Evolutionary conservation across 2,329 filamentous ascomycete genomes (phyloP).

Genomic region (Sporothrix luriei): DNA sequence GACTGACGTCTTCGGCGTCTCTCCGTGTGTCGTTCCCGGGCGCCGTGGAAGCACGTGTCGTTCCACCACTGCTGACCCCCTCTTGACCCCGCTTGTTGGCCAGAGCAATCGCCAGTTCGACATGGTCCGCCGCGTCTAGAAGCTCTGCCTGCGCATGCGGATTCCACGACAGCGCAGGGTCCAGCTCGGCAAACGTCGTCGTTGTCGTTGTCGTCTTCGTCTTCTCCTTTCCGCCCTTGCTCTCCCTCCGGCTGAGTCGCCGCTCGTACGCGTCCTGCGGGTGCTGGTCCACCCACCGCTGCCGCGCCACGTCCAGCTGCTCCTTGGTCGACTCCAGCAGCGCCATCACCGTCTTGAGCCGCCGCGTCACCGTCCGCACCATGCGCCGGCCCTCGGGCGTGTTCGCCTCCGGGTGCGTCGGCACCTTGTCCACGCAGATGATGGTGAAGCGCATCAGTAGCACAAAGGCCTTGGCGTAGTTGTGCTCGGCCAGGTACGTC

Average conservation of each 20-base stretch:
- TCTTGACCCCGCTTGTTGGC: slow-evolving; percentile 69
- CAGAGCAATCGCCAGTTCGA: slow-evolving; percentile 74
- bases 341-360: slow-evolving; percentile 61
- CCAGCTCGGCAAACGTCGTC: slow-evolving; percentile 57
- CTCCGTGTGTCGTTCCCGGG: background rate
- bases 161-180: slow-evolving; percentile 60
- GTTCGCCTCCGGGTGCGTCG: slow-evolving; percentile 73
- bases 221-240: slow-evolving; percentile 40
- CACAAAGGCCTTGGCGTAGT: slow-evolving; percentile 85
- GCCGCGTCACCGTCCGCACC: slow-evolving; percentile 56
- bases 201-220: slow-evolving; percentile 43
- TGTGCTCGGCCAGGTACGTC: slow-evolving; percentile 82
- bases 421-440: slow-evolving; percentile 76
- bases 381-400: slow-evolving; percentile 65
- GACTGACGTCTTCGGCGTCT: slow-evolving; percentile 38
- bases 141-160: slow-evolving; percentile 53
- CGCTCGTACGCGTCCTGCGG: slow-evolving; percentile 42
- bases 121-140: slow-evolving; percentile 70
- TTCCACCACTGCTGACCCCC: background rate
- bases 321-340: slow-evolving; percentile 80
- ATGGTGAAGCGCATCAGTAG: slow-evolving; percentile 87
- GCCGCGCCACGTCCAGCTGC: slow-evolving; percentile 69
- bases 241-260: background rate
- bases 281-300: slow-evolving; percentile 50
- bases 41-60: background rate